Conservation (phyloP, 257 asterid genomes). For the Capsicum chinense region DNA sequence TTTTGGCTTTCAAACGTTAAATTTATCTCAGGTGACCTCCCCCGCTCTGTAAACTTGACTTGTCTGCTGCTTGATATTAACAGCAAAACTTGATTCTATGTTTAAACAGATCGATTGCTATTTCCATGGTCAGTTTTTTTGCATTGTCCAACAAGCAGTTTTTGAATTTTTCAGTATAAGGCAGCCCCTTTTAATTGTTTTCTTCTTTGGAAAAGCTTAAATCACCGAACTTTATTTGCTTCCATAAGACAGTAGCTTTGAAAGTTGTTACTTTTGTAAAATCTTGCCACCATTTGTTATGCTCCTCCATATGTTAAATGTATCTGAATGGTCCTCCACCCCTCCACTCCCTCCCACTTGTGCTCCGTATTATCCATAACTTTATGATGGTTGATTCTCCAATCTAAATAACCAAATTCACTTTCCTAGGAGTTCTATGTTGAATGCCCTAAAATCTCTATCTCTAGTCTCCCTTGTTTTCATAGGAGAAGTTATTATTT, state of each 20-base stretch:
- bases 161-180: neutral
- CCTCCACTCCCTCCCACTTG: neutral
- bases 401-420: neutral
- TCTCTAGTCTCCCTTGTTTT: neutral
- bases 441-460: neutral
- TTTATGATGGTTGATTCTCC: neutral
- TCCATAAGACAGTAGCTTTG: slow-evolving; percentile 4
- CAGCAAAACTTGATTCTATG: neutral
- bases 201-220: slow-evolving; percentile 8
- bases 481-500: neutral
- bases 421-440: neutral
- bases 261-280: neutral
- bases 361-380: neutral
- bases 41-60: neutral
- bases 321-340: slow-evolving; percentile 16
- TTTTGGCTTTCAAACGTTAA: neutral
- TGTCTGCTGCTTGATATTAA: slow-evolving; percentile 16
- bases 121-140: neutral
- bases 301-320: slow-evolving; percentile 14
- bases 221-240: neutral
- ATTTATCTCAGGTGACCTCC: neutral
- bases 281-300: neutral
- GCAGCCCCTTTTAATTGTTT: neutral
- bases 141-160: neutral
- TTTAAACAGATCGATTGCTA: neutral